Conservation (phyloP, 331 rosid species). For the Quercus tomentella region DNA sequence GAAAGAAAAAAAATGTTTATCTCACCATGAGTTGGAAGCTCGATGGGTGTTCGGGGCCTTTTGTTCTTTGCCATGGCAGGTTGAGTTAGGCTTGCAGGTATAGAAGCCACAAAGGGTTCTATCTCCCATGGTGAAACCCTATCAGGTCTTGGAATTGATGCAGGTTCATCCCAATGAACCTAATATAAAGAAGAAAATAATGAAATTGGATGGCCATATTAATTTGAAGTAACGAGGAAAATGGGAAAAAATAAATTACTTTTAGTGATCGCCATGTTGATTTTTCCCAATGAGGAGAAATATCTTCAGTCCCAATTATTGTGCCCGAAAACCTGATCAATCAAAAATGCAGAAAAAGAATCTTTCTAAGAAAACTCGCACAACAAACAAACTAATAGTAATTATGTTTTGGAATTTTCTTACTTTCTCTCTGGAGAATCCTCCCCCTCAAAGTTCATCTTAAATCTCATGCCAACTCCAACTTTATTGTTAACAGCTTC, state of each 20-base stretch:
- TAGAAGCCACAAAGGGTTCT: constrained; percentile 57
- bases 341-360: constrained; percentile 11
- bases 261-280: constrained; percentile 79
- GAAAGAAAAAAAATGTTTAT: neutral
- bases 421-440: constrained; percentile 86
- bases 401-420: neutral
- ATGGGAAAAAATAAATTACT: constrained; percentile 36
- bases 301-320: constrained; percentile 62
- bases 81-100: constrained; percentile 37
- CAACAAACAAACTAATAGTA: neutral
- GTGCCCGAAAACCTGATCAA: constrained; percentile 74
- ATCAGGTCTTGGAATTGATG: constrained; percentile 65
- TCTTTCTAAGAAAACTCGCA: constrained; percentile 14
- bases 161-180: constrained; percentile 95
- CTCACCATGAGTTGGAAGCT: constrained; percentile 43
- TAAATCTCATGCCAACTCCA: constrained; percentile 67
- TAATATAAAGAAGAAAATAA: constrained; percentile 19
- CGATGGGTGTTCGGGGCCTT: constrained; percentile 63
- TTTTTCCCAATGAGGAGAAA: constrained; percentile 61
- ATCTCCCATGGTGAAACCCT: constrained; percentile 91
- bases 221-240: neutral
- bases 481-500: constrained; percentile 61
- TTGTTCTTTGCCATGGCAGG: constrained; percentile 48
- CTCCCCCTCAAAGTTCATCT: constrained; percentile 80
- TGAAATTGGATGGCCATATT: constrained; percentile 1